Percentiles rank a stretch among this genome's conserved stretches.
These are phyloP conservation scores for Coemansia sp. DNA, from an alignment of 192 early-diverging fungal species.

Conservation along the genomic window DNA sequence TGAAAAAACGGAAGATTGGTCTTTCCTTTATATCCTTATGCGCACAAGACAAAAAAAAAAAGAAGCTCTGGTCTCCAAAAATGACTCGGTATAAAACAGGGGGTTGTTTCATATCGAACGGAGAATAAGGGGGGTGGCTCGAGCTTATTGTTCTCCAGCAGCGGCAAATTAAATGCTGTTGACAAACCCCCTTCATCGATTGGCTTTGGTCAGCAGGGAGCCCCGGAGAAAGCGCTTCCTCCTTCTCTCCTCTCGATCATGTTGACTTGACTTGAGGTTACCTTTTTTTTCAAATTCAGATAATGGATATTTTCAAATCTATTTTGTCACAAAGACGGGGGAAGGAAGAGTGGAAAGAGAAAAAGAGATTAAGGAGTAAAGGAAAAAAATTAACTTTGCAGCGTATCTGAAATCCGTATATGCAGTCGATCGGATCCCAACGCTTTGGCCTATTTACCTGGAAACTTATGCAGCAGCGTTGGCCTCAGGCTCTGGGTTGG, in stretches of 20 bases:
- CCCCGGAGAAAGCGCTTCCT: neutral
- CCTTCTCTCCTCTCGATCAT: neutral
- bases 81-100: neutral
- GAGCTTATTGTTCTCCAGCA: neutral
- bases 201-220: neutral
- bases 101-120: neutral
- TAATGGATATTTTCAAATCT: neutral
- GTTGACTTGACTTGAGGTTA: too few species aligned
- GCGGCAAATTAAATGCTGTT: neutral
- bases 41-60: too few species aligned
- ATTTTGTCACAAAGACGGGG: neutral
- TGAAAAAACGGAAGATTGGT: neutral
- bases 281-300: too few species aligned
- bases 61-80: neutral
- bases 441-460: neutral
- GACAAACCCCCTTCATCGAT: neutral
- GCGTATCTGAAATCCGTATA: neutral
- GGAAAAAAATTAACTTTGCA: neutral
- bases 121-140: neutral
- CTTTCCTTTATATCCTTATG: neutral
- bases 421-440: neutral
- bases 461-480: neutral
- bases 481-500: slow-evolving; percentile 2
- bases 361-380: neutral
- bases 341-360: neutral